Base-by-base conservation (phyloP, 768 basidiomycete species). In the Rhodosporidiobolus sp. region DNA sequence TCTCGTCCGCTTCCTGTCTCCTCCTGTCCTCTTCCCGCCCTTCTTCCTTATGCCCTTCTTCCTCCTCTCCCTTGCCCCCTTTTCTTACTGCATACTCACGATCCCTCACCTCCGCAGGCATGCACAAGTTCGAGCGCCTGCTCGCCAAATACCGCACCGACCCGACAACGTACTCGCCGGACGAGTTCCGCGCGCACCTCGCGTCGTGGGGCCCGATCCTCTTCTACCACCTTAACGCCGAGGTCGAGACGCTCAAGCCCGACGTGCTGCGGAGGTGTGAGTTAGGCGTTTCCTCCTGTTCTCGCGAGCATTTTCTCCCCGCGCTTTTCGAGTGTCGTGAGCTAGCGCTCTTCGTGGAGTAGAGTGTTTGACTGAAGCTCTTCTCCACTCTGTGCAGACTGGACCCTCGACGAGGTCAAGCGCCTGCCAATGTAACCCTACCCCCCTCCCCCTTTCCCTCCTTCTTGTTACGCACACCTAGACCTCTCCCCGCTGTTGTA, bases 191-290 rank as follows among this genome's bases (percentile, higher is more conserved):
- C 20, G 67, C 22, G 34, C 77, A 79, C 54, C 75, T 80, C 74
- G 78, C 78, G 55, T 65, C 67, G 0, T 80, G 80, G 73, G 71
- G 78, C 9, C 80, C 80, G 11, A 75, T 82, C 11, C 61, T 82
- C 46, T 80, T 81, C 65, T 69, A 60, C 34, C 72, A 73, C 38
- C 63, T 73, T 16, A 64, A 69, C 32, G 72, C 67, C 26, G 72
- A 73, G 52, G 72, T 73, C 10, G 43, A 69, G 59, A 65, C 34
- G 1, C 58, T 73, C 20, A 64, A 63, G 19, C 45, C 38, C 3
- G 72, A 73, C 32, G 56, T 69, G 22, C 34, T 73, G 1, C 58
- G 72, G 17, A 54, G 72, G 20, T 73, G 69, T 70, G 45, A 35
- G 63, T 48, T 32, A 9, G 4, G 12, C 38, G n/a, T 45, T n/a